A percentile compares a stretch with the other conserved stretches of the same genome.
phyloP scores from a whole-genome alignment of 2,329 filamentous ascomycete species.

The Ophiostoma montium region DNA sequence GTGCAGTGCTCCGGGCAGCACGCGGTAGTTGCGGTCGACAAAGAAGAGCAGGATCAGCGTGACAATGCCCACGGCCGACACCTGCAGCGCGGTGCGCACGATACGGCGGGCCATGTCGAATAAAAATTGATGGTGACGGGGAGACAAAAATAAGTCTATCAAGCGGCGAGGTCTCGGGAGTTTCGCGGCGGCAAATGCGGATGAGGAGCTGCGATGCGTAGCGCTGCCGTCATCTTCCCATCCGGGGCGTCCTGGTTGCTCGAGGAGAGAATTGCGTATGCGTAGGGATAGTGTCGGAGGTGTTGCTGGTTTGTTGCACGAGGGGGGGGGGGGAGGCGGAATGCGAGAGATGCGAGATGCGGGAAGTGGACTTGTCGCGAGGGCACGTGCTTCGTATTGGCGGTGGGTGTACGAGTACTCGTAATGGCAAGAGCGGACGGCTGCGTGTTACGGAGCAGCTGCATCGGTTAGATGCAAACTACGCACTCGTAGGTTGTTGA shows the following conservation, averaged over 20 bases:
- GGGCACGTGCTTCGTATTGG: too few species aligned
- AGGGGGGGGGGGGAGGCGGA: too few species aligned
- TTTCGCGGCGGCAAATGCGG: not conserved
- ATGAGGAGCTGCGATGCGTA: not conserved
- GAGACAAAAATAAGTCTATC: not conserved
- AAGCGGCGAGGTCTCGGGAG: not conserved
- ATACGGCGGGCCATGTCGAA: constrained; percentile 19
- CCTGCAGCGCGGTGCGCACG: constrained; percentile 59
- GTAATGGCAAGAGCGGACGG: too few species aligned
- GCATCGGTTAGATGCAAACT: too few species aligned
- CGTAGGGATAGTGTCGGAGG: too few species aligned
- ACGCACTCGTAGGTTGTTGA: too few species aligned
- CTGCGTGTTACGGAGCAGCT: too few species aligned
- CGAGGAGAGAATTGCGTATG: not conserved
- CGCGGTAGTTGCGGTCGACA: constrained; percentile 77
- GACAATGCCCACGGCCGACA: constrained; percentile 49
- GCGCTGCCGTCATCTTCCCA: constrained; percentile 9
- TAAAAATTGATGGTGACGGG: not conserved
- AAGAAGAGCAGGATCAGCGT: constrained; percentile 62
- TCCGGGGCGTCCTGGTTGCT: too few species aligned
- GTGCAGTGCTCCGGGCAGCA: constrained; percentile 75
- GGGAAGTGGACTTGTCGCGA: too few species aligned
- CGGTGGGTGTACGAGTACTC: too few species aligned
- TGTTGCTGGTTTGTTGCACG: too few species aligned
- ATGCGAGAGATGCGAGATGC: too few species aligned